phyloP scores from a whole-genome alignment of 495 filamentous ascomycete species.

The Penicillium parvum region DNA sequence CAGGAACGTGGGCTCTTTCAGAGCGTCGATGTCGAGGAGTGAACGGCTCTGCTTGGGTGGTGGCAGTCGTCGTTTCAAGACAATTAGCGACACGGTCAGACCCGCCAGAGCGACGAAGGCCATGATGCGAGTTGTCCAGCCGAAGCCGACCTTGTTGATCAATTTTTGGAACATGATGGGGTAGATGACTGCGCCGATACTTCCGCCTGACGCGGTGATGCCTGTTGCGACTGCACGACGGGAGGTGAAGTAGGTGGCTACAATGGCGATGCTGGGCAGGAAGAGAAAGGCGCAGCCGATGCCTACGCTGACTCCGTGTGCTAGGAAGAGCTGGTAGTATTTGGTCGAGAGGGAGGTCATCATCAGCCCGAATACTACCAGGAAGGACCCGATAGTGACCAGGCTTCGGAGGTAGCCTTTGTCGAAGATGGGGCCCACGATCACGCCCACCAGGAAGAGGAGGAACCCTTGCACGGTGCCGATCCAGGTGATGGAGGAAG shows the following conservation, averaged over 20 bases:
- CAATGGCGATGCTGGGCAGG: constrained; percentile 38
- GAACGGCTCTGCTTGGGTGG: constrained; percentile 13
- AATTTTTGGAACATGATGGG: constrained; percentile 51
- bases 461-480: constrained; percentile 42
- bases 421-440: constrained; percentile 44
- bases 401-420: constrained; percentile 35
- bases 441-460: constrained; percentile 35
- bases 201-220: constrained; percentile 39
- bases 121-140: constrained; percentile 51
- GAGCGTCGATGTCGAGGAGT: constrained; percentile 32
- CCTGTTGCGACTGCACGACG: constrained; percentile 44
- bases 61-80: constrained; percentile 26
- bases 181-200: constrained; percentile 45
- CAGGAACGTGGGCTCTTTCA: constrained; percentile 33
- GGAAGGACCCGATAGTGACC: constrained; percentile 24
- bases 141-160: constrained; percentile 44
- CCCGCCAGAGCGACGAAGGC: constrained; percentile 48
- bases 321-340: constrained; percentile 38
- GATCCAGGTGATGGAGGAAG: constrained; percentile 43
- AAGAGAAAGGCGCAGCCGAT: constrained; percentile 39
- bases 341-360: constrained; percentile 38
- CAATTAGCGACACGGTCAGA: constrained; percentile 31
- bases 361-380: constrained; percentile 45
- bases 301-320: constrained; percentile 39
- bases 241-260: constrained; percentile 41